Evolutionary conservation across 768 basidiomycete genomes (phyloP).

Genomic region (Amanita exitialis): DNA sequence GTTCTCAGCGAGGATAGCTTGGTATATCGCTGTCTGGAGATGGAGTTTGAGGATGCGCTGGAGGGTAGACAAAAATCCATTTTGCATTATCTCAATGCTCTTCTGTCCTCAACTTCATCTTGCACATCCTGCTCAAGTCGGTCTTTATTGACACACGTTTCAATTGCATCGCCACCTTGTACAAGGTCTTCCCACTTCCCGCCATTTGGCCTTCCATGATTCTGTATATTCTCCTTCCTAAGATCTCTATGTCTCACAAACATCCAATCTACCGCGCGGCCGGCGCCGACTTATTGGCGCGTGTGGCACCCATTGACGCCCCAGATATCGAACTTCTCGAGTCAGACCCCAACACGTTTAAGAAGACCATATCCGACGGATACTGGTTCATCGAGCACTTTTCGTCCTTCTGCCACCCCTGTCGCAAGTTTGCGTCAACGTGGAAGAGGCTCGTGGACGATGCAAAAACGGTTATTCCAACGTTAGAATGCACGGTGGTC

Average conservation of each 20-base stretch:
- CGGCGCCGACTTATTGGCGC: neutral
- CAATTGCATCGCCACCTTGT: neutral
- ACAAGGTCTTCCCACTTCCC: no score
- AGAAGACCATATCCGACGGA: conserved; percentile 39
- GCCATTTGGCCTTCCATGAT: no score
- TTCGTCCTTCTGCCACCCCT: conserved; percentile 81
- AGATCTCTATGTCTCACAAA: neutral
- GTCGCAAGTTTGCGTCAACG: conserved; percentile 46
- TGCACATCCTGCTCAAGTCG: no score
- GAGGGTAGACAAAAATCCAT: neutral
- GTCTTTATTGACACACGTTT: no score
- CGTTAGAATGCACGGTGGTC: conserved; percentile 34
- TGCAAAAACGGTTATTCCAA: conserved; percentile 36
- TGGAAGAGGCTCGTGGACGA: conserved; percentile 64
- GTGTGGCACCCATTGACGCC: neutral
- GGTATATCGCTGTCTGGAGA: conserved; percentile 75
- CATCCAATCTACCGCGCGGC: no score
- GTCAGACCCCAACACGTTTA: conserved; percentile 55
- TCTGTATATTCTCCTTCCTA: neutral
- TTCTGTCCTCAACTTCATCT: no score
- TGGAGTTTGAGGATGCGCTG: conserved; percentile 33
- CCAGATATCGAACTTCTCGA: conserved; percentile 7
- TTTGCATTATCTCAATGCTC: no score
- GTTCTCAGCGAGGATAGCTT: conserved; percentile 63
- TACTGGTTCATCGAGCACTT: conserved; percentile 82